Base-by-base conservation (phyloP, 345 rosid species). In the Rhizophora mangle region DNA sequence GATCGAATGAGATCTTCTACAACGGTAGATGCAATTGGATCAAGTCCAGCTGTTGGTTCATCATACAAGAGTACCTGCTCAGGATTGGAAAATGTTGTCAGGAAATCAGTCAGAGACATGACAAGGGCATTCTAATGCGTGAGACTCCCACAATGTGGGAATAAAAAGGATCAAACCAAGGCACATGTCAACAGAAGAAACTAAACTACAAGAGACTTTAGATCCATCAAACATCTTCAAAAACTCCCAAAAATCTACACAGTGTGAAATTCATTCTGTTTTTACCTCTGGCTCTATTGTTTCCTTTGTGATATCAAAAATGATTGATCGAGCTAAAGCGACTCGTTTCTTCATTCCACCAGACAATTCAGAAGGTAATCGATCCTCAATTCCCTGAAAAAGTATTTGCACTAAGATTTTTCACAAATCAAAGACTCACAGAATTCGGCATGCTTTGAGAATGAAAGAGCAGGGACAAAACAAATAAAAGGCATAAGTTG, bases 281-380 rank as follows among this genome's bases (percentile, higher is more conserved):
- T 26, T 70, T 76, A 95, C 99, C 99, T 92, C 97, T 9, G 97
- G 99, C 78, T 92, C 96, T 36, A 92, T 84, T 57, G 88, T 77
- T 64, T 92, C 83, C 74, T 90, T 88, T 3, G 96, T 84, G 74
- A 79, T 83, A 76, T 95, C 97, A 71, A 79, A 88, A 67, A 95
- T 82, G 55, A 95, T 86, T 13, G 99, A 95, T 47, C 96, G 89
- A 80, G 99, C 99, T 83, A 95, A 84, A 72, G 99, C 97, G 74
- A 95, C 99, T 73, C 97, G 83, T 85, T 95, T 95, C 86, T 92
- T 95, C 99, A 89, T 95, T 72, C 99, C 99, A 62, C 97, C 97
- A 63, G 97, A 92, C 75, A 95, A 77, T 81, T 95, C 97, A 34
- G 96, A 90, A 75, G 99, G 97, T 60, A 88, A 63, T 26, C 96